Evolutionary conservation across 2,329 filamentous ascomycete species (phyloP), one percentile per base, ranked within the genome.

Genomic region (Coniochaeta prunicola): DNA sequence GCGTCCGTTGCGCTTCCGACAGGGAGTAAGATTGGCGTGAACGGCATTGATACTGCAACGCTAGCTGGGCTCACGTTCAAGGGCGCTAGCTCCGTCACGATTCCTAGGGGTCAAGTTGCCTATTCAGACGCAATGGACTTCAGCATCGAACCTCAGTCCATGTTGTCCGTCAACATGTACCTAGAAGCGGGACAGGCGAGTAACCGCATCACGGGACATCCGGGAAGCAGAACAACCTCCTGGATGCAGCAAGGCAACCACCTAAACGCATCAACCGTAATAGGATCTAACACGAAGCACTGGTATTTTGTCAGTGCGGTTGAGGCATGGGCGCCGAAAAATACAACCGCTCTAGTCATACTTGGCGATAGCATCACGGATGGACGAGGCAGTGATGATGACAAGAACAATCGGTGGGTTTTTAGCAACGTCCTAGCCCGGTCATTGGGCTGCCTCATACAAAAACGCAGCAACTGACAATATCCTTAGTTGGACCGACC

Each of bases 301-400:
- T 79, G 77, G 77, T 88, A 85, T 68, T 88, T 86, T 59, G 67
- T 87, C 55, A 82, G 77, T 53, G 80, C 77, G 0, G 73, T 88
- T 13, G 85, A 88, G 68, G 84, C 78, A 2, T 81, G 77, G 74
- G 74, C 75, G 0, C 76, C 80, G 0, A 69, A 63, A 3, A 60
- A 75, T 28, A 66, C 74, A 10, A 68, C 77, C 58, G 74, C 77
- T 3, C 72, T 86, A 40, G 71, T 80, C 13, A 76, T 88, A 50
- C 73, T 91, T 48, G 80, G 84, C 1, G 81, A 91, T 63, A 86
- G 83, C 64, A 87, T 89, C 65, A 88, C 86, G 0, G 86, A 89
- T 63, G 86, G 86, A 1, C 77, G 84, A 26, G 83, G 83, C n/a
- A 86, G 82, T 65, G 79, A 76, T 15, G 81, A 81, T 17, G 79